Base-by-base conservation (phyloP, 139 green algal species). In the Chlamydomonas schloesseri region DNA sequence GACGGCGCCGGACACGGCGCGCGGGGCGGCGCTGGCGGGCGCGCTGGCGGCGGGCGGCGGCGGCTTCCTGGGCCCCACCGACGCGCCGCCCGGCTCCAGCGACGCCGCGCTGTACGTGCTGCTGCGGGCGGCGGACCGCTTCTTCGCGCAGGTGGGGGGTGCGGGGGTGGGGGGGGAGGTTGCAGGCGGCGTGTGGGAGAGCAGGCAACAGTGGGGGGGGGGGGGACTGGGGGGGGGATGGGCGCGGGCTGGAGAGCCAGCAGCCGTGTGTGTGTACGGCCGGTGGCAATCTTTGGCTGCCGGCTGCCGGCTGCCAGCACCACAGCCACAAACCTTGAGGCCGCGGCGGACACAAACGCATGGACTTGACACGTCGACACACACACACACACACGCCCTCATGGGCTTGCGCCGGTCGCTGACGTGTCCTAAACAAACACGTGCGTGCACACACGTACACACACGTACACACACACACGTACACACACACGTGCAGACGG, bases 61-160 rank as follows among this genome's bases (percentile, higher is more conserved):
- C 33, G 68, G 69, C 29, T 81, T 47, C 11, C 64, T 58, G 5
- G 75, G 87, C 84, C 58, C 77, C 31, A 57, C 33, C 55, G 75
- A 82, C 34, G 33, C 70, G 75, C 65, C 77, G 15, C 77, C 77
- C 10, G 58, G 37, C 77, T 62, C 37, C 77, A 42, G 24, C 26
- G 92, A 93, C 76, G 95, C 93, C 0, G 81, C 82, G 53, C 88
- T 98, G 55, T 97, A 97, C 69, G 73, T 99, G 68, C 91, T 99
- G 89, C 89, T 99, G 77, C 89, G 93, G 0, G 96, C 94, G 0
- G 90, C 81, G 17, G 97, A 99, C 90, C 81, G 90, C 26, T 98
- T 98, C 82, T 72, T 91, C 15, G 79, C 67, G 29, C 74, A 62
- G 55, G 55, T 62, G 55, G 55, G 55, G 18, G 21, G 9, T 11